These are phyloP conservation scores for Phytophthora quininea DNA, from an alignment of 352 stramenopile genomes.

Conservation along the genomic window DNA sequence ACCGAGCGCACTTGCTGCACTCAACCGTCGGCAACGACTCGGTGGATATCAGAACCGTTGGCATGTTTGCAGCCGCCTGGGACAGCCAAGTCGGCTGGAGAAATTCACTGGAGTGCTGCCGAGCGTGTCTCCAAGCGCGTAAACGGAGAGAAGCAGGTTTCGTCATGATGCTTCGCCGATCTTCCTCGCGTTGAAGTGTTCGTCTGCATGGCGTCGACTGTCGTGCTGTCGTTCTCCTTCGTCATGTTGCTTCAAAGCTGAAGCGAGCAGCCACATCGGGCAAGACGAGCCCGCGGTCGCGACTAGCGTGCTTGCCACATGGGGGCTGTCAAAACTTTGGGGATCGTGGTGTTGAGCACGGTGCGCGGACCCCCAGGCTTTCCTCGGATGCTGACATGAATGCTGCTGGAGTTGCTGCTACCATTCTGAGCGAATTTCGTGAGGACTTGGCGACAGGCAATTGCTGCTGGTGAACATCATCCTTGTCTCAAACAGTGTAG, in stretches of 20 bases:
- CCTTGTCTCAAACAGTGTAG: no score
- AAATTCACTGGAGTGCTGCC: neutral
- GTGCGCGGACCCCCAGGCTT: neutral
- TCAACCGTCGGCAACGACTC: neutral
- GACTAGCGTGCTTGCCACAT: conserved; percentile 3
- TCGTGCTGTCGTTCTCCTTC: neutral
- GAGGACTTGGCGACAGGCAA: no score
- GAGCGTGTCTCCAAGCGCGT: neutral
- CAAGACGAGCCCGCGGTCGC: neutral
- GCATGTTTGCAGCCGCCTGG: neutral
- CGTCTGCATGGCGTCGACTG: neutral
- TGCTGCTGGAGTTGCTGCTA: no score
- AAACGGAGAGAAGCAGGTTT: neutral
- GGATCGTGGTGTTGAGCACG: neutral
- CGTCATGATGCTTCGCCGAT: neutral
- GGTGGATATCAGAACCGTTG: neutral
- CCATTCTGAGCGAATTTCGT: no score
- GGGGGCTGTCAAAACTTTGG: neutral
- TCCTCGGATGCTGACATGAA: no score
- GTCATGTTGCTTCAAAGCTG: neutral
- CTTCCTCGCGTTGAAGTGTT: neutral
- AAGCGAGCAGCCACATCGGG: neutral
- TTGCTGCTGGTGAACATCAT: no score
- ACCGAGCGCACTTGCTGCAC: no score
- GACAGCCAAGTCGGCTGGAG: neutral